Conservation (phyloP, 768 basidiomycete species). For the Ramaria rubella region DNA sequence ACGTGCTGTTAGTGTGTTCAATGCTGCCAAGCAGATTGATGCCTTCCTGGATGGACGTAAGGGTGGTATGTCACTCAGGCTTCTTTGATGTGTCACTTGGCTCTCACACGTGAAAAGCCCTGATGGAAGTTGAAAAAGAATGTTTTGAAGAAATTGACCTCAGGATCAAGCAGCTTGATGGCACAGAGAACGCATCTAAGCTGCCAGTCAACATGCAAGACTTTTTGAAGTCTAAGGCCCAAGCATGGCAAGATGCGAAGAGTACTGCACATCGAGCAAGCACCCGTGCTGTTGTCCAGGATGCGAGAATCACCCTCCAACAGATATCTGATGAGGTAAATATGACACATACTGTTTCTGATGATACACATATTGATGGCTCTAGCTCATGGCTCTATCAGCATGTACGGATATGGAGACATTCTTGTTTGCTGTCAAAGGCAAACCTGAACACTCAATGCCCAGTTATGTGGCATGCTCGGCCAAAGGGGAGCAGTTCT, state of each 20-base stretch:
- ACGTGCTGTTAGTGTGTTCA: background rate
- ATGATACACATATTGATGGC: background rate
- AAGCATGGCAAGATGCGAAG: background rate
- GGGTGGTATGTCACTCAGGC: background rate
- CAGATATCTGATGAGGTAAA: background rate
- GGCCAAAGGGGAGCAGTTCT: background rate
- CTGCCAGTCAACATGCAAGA: background rate
- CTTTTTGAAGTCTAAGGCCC: background rate
- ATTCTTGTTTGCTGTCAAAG: background rate
- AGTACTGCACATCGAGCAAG: background rate
- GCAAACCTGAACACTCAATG: background rate
- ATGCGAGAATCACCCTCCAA: background rate
- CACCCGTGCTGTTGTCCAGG: background rate
- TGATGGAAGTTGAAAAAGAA: background rate
- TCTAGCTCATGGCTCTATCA: background rate
- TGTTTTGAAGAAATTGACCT: background rate
- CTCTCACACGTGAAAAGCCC: background rate
- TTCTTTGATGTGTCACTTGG: background rate
- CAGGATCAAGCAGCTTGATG: background rate
- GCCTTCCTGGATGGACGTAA: background rate
- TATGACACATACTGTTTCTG: background rate
- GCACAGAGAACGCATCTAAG: background rate
- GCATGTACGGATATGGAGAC: background rate
- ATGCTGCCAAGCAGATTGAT: background rate
- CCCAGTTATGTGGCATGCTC: background rate